phyloP scores from a whole-genome alignment of 768 basidiomycete species.

The Pulveroboletus sp. region DNA sequence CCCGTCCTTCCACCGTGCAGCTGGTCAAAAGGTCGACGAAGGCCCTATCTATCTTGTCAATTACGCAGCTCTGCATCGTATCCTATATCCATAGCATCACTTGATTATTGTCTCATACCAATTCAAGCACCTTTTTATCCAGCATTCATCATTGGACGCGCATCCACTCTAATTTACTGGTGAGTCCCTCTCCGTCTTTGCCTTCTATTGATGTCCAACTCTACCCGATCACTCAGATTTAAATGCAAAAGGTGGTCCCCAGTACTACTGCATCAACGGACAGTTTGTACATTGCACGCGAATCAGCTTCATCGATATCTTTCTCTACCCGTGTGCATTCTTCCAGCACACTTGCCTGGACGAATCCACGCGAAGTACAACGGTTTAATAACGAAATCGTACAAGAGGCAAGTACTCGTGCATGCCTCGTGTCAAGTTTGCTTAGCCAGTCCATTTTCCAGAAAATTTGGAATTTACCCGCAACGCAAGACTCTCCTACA shows the following conservation, averaged over 20 bases:
- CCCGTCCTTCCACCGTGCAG: conserved; percentile 32
- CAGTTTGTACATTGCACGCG: conserved; percentile 34
- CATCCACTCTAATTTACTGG: conserved; percentile 46
- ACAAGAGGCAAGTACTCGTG: conserved; percentile 41
- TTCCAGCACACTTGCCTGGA: conserved; percentile 43
- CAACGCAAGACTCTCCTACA: conserved; percentile 37
- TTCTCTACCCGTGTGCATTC: conserved; percentile 29
- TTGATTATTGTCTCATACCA: conserved; percentile 48
- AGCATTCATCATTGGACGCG: conserved; percentile 41
- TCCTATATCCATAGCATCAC: conserved; percentile 39
- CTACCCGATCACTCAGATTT: conserved; percentile 36
- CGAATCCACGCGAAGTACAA: conserved; percentile 40
- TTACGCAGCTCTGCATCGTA: conserved; percentile 37
- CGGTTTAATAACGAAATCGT: conserved; percentile 31
- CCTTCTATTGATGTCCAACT: conserved; percentile 18
- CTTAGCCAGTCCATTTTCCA: conserved; percentile 14
- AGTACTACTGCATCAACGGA: conserved; percentile 40
- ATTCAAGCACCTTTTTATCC: conserved; percentile 43
- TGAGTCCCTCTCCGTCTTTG: conserved; percentile 24
- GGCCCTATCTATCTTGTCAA: conserved; percentile 36
- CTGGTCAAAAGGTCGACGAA: conserved; percentile 35
- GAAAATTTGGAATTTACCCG: conserved; percentile 47
- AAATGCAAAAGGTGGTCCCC: conserved; percentile 71
- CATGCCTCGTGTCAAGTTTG: conserved; percentile 22
- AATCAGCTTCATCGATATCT: conserved; percentile 32